These are phyloP conservation scores for Pseudoturritis turrita DNA, from an alignment of 345 rosid species.

Conservation along the genomic window DNA sequence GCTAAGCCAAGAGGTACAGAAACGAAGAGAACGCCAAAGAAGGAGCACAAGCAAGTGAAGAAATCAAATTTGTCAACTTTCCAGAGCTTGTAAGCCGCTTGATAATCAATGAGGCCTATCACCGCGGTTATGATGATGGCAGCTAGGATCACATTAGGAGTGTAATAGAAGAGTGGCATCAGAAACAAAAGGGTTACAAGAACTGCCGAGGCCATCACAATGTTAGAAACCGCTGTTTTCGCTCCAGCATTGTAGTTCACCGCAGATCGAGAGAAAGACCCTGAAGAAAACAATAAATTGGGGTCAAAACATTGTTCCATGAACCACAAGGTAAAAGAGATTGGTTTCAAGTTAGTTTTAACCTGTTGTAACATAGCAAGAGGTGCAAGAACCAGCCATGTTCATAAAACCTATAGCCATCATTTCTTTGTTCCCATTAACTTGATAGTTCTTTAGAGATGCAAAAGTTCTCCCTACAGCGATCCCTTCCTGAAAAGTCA, in stretches of 20 bases:
- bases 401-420: slow-evolving; percentile 96
- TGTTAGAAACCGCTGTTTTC: slow-evolving; percentile 73
- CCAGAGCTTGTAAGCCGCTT: slow-evolving; percentile 61
- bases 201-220: slow-evolving; percentile 80
- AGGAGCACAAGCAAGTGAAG: slow-evolving; percentile 75
- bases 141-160: slow-evolving; percentile 79
- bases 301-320: not conserved
- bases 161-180: slow-evolving; percentile 91
- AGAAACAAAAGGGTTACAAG: slow-evolving; percentile 85
- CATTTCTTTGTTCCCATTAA: slow-evolving; percentile 99
- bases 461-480: slow-evolving; percentile 99
- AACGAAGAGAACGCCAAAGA: slow-evolving; percentile 89
- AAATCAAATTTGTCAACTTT: slow-evolving; percentile 97
- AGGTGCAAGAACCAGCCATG: slow-evolving; percentile 88
- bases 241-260: slow-evolving; percentile 95
- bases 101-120: slow-evolving; percentile 81
- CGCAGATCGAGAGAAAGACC: slow-evolving; percentile 93
- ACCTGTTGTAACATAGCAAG: slow-evolving; percentile 95
- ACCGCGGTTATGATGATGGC: slow-evolving; percentile 95
- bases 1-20: slow-evolving; percentile 91
- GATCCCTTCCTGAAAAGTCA: slow-evolving; percentile 77
- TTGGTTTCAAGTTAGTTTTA: not conserved
- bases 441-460: slow-evolving; percentile 71
- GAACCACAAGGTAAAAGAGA: not conserved
- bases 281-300: slow-evolving; percentile 34